Evolutionary conservation across 148 eudicot genomes (phyloP).

Genomic region (Silene conica): DNA sequence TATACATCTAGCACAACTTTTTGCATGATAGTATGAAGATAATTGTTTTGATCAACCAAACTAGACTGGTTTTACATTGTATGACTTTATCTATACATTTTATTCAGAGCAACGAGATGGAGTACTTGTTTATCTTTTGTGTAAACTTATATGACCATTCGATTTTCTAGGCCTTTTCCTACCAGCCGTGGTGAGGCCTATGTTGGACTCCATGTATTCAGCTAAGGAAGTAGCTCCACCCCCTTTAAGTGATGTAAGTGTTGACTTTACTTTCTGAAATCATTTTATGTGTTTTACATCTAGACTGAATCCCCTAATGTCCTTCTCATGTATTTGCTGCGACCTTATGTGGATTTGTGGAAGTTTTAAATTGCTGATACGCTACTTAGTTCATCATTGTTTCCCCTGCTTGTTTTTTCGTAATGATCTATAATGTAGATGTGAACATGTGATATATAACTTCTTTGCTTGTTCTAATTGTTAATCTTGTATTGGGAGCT

Average conservation of each 20-base stretch:
- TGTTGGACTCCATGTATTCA: slow-evolving; percentile 70
- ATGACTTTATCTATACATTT: not conserved
- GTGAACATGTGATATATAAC: not conserved
- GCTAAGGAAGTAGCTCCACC: slow-evolving; percentile 77
- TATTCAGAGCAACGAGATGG: not conserved
- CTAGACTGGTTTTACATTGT: not conserved
- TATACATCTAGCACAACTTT: not conserved
- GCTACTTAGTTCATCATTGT: not conserved
- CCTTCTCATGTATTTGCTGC: not conserved
- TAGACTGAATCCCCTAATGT: not conserved
- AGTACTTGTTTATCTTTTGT: not conserved
- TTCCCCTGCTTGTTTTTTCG: not conserved
- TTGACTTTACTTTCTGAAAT: not conserved
- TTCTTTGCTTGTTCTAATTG: not conserved
- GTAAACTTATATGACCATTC: not conserved
- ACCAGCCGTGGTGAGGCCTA: slow-evolving; percentile 98
- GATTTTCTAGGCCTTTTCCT: slow-evolving; percentile 76
- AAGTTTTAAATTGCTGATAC: not conserved
- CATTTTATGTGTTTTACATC: not conserved
- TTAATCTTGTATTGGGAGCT: not conserved
- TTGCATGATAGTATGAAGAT: too few species aligned
- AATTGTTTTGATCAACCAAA: not conserved
- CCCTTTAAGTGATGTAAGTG: slow-evolving; percentile 75
- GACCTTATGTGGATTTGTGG: not conserved
- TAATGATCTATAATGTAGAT: not conserved